A percentile compares a stretch with the other conserved stretches of the same genome.
Conservation (phyloP, 1,139 yeast genomes). For the Pichia sorboxylosa region DNA sequence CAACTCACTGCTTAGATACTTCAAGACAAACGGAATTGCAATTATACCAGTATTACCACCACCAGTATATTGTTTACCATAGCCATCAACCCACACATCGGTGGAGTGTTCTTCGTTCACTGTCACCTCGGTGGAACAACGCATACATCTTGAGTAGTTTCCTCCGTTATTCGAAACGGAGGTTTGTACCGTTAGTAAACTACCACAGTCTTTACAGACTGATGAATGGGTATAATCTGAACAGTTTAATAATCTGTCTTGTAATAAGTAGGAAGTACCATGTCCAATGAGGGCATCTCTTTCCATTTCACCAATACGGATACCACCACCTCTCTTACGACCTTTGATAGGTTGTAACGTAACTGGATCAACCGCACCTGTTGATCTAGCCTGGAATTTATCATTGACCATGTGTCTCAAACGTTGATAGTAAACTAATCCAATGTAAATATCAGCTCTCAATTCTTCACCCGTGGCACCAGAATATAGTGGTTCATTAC, state of each 20-base stretch:
- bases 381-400: conserved; percentile 97
- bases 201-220: conserved; percentile 88
- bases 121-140: conserved; percentile 62
- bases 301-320: conserved; percentile 99
- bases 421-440: conserved; percentile 95
- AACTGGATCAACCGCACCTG: conserved; percentile 93
- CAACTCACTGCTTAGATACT: conserved; percentile 88
- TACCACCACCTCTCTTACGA: conserved; percentile 98
- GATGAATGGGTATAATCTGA: conserved; percentile 91
- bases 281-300: conserved; percentile 98
- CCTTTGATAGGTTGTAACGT: conserved; percentile 99
- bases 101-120: conserved; percentile 44
- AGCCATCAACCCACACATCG: conserved; percentile 97
- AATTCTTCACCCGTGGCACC: conserved; percentile 98
- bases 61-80: conserved; percentile 81
- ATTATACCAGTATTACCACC: conserved; percentile 89
- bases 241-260: conserved; percentile 89
- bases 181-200: conserved; percentile 76
- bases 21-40: conserved; percentile 92
- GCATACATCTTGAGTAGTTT: conserved; percentile 74
- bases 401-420: conserved; percentile 99
- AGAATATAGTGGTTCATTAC: conserved; percentile 97
- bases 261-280: conserved; percentile 93
- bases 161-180: conserved; percentile 89
- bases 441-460: conserved; percentile 89